Evolutionary conservation across 805 yeast genomes (phyloP).

Genomic region (Ogataea salicorniae): DNA sequence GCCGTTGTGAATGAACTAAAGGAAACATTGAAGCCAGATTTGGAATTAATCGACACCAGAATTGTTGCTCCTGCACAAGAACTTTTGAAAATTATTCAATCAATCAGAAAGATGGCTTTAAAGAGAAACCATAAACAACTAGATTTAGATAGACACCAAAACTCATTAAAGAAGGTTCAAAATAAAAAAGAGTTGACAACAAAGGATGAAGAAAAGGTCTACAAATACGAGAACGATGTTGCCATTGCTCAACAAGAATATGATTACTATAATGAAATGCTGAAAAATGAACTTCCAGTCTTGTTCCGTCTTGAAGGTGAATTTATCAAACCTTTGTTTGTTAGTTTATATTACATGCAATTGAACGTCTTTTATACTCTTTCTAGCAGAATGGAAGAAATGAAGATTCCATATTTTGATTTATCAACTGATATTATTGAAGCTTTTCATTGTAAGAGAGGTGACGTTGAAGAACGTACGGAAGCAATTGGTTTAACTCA

Average conservation of each 20-base stretch:
- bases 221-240: constrained; percentile 83
- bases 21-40: constrained; percentile 82
- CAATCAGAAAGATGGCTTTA: constrained; percentile 88
- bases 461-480: constrained; percentile 83
- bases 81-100: constrained; percentile 70
- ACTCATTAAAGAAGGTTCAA: constrained; percentile 65
- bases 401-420: constrained; percentile 96
- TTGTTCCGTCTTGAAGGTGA: constrained; percentile 86
- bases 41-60: constrained; percentile 85
- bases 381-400: constrained; percentile 86
- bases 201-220: constrained; percentile 88
- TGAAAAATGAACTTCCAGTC: constrained; percentile 84
- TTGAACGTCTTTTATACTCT: constrained; percentile 92
- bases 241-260: constrained; percentile 92
- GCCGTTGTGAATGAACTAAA: constrained; percentile 84
- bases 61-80: constrained; percentile 92
- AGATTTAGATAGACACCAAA: constrained; percentile 83
- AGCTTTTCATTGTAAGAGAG: constrained; percentile 76
- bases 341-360: constrained; percentile 95
- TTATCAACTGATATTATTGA: constrained; percentile 77
- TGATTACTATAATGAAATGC: constrained; percentile 92
- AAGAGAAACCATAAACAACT: constrained; percentile 94
- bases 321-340: constrained; percentile 89
- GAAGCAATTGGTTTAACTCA: constrained; percentile 88
- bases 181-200: constrained; percentile 76